These are phyloP conservation scores for Thinopyrum elongatum DNA, from an alignment of 176 grass and related monocot genomes.

Conservation along the genomic window DNA sequence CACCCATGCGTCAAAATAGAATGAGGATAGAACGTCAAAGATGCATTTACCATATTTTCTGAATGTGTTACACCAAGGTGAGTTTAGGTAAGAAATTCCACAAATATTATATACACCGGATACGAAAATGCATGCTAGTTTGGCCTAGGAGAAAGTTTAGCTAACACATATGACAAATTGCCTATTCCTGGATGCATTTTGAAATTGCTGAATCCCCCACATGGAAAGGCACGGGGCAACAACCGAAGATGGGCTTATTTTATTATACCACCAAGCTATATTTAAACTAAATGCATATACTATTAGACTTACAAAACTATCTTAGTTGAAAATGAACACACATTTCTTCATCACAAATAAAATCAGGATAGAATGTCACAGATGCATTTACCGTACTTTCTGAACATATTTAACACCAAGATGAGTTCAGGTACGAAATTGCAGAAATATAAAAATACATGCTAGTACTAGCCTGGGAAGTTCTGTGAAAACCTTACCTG, in stretches of 20 bases:
- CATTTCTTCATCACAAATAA: background rate
- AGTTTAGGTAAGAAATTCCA: background rate
- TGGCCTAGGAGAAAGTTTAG: background rate
- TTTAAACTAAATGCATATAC: background rate
- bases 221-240: background rate
- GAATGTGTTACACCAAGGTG: background rate
- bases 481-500: conserved; percentile 24
- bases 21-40: background rate
- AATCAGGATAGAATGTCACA: background rate
- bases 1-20: background rate
- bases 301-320: background rate
- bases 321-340: background rate
- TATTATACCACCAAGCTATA: background rate
- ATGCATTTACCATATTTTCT: background rate
- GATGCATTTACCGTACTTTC: background rate
- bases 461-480: background rate
- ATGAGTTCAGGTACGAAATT: background rate
- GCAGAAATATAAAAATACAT: background rate
- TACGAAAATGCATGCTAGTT: background rate
- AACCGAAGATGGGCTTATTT: background rate
- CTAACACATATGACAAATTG: background rate
- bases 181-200: background rate
- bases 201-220: background rate
- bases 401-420: background rate
- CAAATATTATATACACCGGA: background rate